These are phyloP conservation scores for Dryadomyces quercus-mongolicae DNA, from an alignment of 2,329 filamentous ascomycete species.

Conservation along the genomic window DNA sequence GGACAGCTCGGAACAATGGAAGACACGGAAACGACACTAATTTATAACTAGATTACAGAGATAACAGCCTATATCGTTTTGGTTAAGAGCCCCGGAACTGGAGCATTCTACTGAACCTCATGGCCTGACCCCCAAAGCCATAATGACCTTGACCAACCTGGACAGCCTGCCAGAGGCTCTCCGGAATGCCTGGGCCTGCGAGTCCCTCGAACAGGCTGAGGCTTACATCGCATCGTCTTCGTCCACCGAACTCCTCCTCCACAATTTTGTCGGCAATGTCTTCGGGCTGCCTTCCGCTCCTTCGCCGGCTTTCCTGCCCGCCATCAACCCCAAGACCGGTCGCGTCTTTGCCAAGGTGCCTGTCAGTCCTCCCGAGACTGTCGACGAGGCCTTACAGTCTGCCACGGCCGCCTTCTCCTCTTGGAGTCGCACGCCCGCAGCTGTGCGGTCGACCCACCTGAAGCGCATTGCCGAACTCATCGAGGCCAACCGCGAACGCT, in stretches of 20 bases:
- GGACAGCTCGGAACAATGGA: too few relatives aligned
- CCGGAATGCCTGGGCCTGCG: background rate
- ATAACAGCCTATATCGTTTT: too few relatives aligned
- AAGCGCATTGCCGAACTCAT: background rate
- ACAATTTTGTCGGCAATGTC: background rate
- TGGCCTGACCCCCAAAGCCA: background rate
- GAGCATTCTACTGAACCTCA: background rate
- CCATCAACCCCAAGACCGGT: background rate
- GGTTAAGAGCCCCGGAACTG: too few relatives aligned
- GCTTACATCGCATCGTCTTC: background rate
- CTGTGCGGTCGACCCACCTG: background rate
- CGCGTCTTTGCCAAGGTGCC: background rate
- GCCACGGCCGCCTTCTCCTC: background rate
- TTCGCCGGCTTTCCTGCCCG: background rate
- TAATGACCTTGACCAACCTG: background rate
- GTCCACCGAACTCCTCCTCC: background rate
- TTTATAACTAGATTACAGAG: too few relatives aligned
- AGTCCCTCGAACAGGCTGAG: background rate
- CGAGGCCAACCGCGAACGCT: background rate
- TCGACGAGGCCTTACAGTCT: background rate
- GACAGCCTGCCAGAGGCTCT: background rate
- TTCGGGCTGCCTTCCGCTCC: background rate
- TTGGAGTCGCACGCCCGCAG: background rate
- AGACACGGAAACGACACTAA: too few relatives aligned
- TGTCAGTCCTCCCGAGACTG: background rate